Evolutionary conservation across 129 eudicot genomes (phyloP).

Genomic region (Cynara cardunculus): DNA sequence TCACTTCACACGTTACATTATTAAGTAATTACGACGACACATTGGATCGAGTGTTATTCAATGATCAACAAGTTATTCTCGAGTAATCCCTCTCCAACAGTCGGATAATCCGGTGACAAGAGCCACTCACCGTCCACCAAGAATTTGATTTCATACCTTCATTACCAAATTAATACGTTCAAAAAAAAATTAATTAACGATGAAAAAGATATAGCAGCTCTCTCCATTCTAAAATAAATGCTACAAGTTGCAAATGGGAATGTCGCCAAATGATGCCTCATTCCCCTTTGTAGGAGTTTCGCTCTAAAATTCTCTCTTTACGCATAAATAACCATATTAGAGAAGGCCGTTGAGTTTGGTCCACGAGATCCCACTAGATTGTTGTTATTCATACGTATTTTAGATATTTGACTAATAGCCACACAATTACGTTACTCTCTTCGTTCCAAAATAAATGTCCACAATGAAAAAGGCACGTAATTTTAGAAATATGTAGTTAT

Average conservation of each 20-base stretch:
- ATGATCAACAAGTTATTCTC: slow-evolving; percentile 82
- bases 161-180: not conserved
- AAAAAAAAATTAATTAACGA: not conserved
- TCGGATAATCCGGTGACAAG: slow-evolving; percentile 70
- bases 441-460: not conserved
- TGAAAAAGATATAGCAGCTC: not conserved
- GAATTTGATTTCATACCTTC: slow-evolving; percentile 93
- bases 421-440: not conserved
- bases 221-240: not conserved
- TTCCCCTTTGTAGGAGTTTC: not conserved
- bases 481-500: not conserved
- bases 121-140: slow-evolving; percentile 94
- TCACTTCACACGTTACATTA: slow-evolving; percentile 2
- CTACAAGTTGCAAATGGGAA: not conserved
- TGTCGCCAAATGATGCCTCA: not conserved
- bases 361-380: not conserved
- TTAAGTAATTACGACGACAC: not conserved
- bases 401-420: not conserved
- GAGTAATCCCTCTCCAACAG: slow-evolving; percentile 72
- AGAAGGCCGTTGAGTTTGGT: not conserved
- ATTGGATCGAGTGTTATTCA: slow-evolving; percentile 29
- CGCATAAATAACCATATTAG: not conserved
- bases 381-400: not conserved
- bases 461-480: not conserved
- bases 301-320: not conserved